Conservation (phyloP, 1,284 basidiomycete genomes). For the Termitomyces sp. region DNA sequence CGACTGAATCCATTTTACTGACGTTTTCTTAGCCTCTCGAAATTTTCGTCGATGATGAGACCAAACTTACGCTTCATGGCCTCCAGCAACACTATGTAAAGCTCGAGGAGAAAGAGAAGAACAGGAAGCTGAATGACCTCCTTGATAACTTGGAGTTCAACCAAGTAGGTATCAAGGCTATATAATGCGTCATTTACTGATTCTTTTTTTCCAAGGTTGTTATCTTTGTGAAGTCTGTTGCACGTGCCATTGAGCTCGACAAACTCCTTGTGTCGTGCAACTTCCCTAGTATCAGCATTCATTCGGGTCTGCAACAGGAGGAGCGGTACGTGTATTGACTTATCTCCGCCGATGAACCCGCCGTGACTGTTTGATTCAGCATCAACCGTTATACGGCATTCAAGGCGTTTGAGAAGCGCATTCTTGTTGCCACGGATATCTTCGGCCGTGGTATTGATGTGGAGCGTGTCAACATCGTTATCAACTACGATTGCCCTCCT, state of each 20-base stretch:
- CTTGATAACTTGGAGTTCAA: constrained; percentile 98
- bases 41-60: constrained; percentile 99
- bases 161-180: constrained; percentile 55
- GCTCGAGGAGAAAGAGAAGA: constrained; percentile 92
- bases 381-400: constrained; percentile 98
- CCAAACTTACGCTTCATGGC: constrained; percentile 97
- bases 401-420: constrained; percentile 99
- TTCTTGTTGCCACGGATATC: constrained; percentile 95
- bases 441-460: constrained; percentile 98
- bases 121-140: constrained; percentile 95
- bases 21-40: constrained; percentile 77
- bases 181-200: neutral
- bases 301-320: constrained; percentile 91
- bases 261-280: constrained; percentile 96
- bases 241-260: constrained; percentile 94
- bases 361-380: constrained; percentile 34
- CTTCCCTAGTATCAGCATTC: constrained; percentile 97
- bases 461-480: constrained; percentile 94
- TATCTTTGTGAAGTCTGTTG: constrained; percentile 98
- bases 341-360: constrained; percentile 3
- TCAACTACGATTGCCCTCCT: constrained; percentile 93
- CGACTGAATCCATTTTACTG: constrained; percentile 6
- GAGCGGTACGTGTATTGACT: constrained; percentile 72
- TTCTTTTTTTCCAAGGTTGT: constrained; percentile 65
- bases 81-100: constrained; percentile 99